A percentile compares a stretch with the other conserved stretches of the same genome.
These are phyloP conservation scores for Zalaria sp. DNA, from an alignment of 2,329 filamentous ascomycete species.

Conservation along the genomic window DNA sequence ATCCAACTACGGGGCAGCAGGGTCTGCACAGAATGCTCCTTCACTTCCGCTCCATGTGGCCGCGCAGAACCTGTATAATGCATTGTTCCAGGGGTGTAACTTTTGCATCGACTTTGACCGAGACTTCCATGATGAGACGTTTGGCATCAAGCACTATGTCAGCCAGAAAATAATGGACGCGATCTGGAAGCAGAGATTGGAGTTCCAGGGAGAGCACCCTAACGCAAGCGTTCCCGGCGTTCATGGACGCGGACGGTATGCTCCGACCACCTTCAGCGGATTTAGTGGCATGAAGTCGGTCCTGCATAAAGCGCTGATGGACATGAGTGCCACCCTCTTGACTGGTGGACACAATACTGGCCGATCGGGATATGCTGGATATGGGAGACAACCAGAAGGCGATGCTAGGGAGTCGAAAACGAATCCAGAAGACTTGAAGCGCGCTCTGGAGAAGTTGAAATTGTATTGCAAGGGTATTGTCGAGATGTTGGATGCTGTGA, in stretches of 20 bases:
- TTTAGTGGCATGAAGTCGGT: constrained; percentile 5
- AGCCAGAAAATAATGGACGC: not conserved
- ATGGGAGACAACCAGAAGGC: not conserved
- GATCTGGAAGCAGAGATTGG: not conserved
- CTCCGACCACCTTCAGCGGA: not conserved
- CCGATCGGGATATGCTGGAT: not conserved
- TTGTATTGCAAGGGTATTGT: constrained; percentile 8
- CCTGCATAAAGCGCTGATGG: not conserved
- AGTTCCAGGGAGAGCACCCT: not conserved
- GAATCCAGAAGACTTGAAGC: constrained; percentile 4
- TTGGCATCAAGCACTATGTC: not conserved
- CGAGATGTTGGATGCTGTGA: constrained; percentile 7
- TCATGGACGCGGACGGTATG: not conserved
- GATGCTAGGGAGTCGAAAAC: not conserved
- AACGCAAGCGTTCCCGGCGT: not conserved
- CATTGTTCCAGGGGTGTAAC: not conserved
- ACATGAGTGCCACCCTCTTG: not conserved
- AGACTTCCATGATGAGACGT: not conserved
- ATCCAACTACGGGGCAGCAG: constrained; percentile 3
- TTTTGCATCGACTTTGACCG: not conserved
- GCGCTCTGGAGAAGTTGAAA: constrained; percentile 6
- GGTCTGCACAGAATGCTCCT: not conserved
- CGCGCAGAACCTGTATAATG: not conserved
- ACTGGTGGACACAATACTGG: not conserved
- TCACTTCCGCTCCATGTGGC: not conserved